Conservation (phyloP, 805 yeast genomes). For the Lachancea sp. region DNA sequence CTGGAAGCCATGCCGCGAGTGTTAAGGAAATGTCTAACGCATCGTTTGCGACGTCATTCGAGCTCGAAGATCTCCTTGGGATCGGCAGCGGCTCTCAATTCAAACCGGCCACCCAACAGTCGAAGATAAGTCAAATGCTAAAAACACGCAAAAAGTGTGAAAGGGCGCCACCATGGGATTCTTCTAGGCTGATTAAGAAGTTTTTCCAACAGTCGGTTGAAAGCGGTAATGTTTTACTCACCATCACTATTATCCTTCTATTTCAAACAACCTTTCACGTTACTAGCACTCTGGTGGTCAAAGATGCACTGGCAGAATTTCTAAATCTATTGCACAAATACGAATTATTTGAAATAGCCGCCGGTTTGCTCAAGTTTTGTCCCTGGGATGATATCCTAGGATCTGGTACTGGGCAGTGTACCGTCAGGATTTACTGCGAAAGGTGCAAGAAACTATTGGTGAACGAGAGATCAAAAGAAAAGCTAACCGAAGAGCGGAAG, state of each 20-base stretch:
- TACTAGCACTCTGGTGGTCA: constrained; percentile 24
- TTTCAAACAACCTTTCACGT: constrained; percentile 29
- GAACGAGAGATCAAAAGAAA: constrained; percentile 50
- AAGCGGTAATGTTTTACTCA: constrained; percentile 28
- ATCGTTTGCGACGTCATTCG: background rate
- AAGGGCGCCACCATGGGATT: constrained; percentile 28
- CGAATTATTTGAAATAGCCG: constrained; percentile 32
- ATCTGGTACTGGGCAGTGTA: constrained; percentile 28
- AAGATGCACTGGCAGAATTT: constrained; percentile 28
- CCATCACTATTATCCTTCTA: constrained; percentile 24
- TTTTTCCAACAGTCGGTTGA: constrained; percentile 29
- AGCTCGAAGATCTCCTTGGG: constrained; percentile 1
- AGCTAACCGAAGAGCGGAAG: constrained; percentile 21
- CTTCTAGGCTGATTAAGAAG: constrained; percentile 25
- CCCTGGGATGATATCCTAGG: constrained; percentile 30
- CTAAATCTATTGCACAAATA: constrained; percentile 28
- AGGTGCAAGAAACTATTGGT: constrained; percentile 52
- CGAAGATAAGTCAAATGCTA: constrained; percentile 4
- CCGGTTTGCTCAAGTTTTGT: constrained; percentile 30
- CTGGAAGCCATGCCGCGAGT: background rate
- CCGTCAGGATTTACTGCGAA: constrained; percentile 53
- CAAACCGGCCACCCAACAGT: background rate
- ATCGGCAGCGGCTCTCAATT: background rate
- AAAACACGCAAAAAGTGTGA: background rate
- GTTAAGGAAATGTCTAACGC: background rate